phyloP scores from a whole-genome alignment of 2,329 filamentous ascomycete species.

The Scedosporium apiospermum region DNA sequence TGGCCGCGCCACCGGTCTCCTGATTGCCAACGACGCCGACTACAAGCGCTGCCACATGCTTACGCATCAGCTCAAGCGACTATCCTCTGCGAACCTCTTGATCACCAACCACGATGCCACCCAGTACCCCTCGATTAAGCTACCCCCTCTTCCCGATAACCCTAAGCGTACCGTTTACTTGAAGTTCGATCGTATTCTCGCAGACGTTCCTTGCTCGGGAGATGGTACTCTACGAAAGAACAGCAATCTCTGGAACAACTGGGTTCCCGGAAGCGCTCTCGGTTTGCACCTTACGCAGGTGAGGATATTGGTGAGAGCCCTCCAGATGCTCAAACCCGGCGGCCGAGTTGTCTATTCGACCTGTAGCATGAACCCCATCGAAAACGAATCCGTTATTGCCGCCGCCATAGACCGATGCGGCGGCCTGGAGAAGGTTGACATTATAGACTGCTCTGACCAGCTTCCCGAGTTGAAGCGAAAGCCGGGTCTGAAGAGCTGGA shows the following conservation, averaged over 20 bases:
- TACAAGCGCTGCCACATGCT: conserved; percentile 97
- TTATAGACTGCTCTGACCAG: conserved; percentile 73
- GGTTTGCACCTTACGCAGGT: conserved; percentile 82
- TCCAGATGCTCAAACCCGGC: conserved; percentile 93
- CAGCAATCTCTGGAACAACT: conserved; percentile 86
- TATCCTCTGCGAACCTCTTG: conserved; percentile 92
- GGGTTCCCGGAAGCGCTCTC: conserved; percentile 78
- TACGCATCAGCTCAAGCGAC: conserved; percentile 92
- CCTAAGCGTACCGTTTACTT: conserved; percentile 60
- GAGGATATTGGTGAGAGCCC: conserved; percentile 78
- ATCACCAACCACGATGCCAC: conserved; percentile 98
- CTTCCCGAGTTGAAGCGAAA: conserved; percentile 68
- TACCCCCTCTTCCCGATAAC: conserved; percentile 51
- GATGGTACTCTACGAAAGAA: conserved; percentile 95
- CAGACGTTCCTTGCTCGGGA: conserved; percentile 93
- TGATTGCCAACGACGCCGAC: conserved; percentile 93
- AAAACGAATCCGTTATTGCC: conserved; percentile 88
- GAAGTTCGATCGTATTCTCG: conserved; percentile 93
- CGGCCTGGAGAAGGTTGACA: conserved; percentile 67
- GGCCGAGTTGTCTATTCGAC: conserved; percentile 96
- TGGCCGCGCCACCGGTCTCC: conserved; percentile 79
- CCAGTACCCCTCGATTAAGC: conserved; percentile 83
- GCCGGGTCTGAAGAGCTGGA: conserved; percentile 73
- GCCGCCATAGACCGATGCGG: conserved; percentile 86
- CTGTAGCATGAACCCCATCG: conserved; percentile 96